phyloP scores from a whole-genome alignment of 495 filamentous ascomycete genomes.

The Chaetomium cochliodes region DNA sequence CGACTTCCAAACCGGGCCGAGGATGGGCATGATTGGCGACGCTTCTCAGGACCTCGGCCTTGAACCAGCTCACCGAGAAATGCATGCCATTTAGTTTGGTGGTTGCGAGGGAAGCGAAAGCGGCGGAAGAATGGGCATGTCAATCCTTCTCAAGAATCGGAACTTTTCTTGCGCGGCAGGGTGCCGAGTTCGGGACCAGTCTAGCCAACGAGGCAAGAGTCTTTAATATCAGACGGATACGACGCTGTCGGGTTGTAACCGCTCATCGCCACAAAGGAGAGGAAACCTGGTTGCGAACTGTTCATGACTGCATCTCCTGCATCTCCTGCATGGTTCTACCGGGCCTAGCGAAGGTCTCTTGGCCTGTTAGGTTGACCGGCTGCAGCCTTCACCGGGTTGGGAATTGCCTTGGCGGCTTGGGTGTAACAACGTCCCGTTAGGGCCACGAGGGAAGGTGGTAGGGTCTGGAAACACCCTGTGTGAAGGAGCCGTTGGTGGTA shows the following conservation, averaged over 20 bases:
- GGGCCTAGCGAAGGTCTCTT: background rate
- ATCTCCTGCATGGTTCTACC: background rate
- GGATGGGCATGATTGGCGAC: background rate
- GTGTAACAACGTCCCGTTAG: background rate
- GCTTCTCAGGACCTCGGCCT: background rate
- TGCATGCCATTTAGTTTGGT: background rate
- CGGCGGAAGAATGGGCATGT: no score
- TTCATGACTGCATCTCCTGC: no score
- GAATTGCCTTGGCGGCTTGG: background rate
- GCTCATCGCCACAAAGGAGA: background rate
- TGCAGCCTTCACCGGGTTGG: background rate
- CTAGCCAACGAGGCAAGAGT: background rate
- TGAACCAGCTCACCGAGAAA: background rate
- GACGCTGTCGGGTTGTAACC: background rate
- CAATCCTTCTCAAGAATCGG: background rate
- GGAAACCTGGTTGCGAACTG: background rate
- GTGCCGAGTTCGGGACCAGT: background rate
- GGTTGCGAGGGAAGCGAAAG: background rate
- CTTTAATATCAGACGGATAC: background rate
- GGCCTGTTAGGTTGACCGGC: slow-evolving; percentile 1
- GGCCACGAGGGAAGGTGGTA: slow-evolving; percentile 14
- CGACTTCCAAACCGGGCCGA: background rate
- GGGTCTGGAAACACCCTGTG: background rate
- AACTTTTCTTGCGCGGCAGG: background rate
- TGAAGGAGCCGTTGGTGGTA: background rate